Conservation (phyloP, 2,329 filamentous ascomycete species). For the Trichoderma lentiforme region DNA sequence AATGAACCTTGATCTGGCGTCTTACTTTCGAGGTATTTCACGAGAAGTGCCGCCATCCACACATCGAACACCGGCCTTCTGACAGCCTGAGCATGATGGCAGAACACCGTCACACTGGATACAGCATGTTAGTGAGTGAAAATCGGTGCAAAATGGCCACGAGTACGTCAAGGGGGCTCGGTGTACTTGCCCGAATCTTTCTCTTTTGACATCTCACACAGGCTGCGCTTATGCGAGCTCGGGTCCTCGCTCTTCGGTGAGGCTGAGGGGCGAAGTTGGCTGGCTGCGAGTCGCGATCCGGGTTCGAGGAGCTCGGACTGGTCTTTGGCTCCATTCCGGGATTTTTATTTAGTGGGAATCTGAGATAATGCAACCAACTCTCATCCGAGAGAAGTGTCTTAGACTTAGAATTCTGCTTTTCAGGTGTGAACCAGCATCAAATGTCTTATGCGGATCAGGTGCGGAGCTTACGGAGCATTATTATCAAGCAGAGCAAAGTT, state of each 20-base stretch:
- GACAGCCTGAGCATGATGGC: constrained; percentile 9
- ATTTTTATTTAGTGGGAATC: background rate
- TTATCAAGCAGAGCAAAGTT: background rate
- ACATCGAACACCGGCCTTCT: constrained; percentile 14
- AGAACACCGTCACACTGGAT: constrained; percentile 11
- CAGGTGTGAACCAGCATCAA: background rate
- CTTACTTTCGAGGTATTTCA: constrained; percentile 17
- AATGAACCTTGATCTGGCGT: background rate
- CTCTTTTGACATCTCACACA: constrained; percentile 14
- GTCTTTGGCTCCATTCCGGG: constrained; percentile 4
- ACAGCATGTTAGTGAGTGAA: background rate
- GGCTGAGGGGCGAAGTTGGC: background rate
- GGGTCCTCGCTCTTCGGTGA: constrained; percentile 5
- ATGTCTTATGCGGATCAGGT: background rate
- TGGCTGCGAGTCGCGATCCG: constrained; percentile 2
- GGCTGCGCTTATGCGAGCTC: constrained; percentile 10
- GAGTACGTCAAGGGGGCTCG: background rate
- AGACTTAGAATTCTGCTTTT: background rate
- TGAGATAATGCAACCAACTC: background rate
- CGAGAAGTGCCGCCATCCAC: constrained; percentile 12
- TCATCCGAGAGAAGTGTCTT: background rate
- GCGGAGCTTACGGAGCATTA: background rate
- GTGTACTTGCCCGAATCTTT: constrained; percentile 14
- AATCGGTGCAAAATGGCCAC: background rate
- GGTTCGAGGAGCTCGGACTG: background rate